Percentiles rank a stretch among this genome's conserved stretches.
Evolutionary conservation across 176 grass and related monocot species (phyloP).

Genomic region (Pharus latifolius): DNA sequence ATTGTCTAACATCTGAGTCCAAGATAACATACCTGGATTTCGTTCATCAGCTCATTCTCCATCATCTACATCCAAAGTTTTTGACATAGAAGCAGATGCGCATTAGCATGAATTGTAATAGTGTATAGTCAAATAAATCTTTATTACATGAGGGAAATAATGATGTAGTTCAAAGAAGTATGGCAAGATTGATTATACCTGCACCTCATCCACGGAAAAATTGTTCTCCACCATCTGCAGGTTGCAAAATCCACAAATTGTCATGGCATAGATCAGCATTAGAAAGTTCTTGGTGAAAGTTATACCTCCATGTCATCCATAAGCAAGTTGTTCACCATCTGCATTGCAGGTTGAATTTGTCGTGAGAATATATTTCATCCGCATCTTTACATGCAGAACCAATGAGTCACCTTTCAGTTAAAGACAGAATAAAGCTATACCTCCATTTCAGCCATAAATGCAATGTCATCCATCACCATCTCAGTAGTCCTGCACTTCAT

Average conservation of each 20-base stretch:
- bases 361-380: neutral
- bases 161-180: neutral
- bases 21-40: neutral
- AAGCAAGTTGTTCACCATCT: constrained; percentile 12
- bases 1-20: no score
- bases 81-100: neutral
- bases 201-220: neutral
- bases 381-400: neutral
- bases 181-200: neutral
- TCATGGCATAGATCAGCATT: neutral
- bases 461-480: neutral
- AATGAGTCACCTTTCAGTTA: neutral
- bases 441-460: constrained; percentile 7
- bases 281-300: neutral
- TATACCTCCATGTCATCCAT: constrained; percentile 28
- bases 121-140: neutral
- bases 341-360: neutral
- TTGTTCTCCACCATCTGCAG: constrained; percentile 14
- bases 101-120: neutral
- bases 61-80: constrained; percentile 4
- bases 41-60: constrained; percentile 25
- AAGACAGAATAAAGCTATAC: neutral
- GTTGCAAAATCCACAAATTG: neutral
- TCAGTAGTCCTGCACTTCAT: constrained; percentile 2
- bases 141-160: neutral